Evolutionary conservation across 306 rosid species (phyloP), one percentile per base, ranked within the genome.

Genomic region (Cyamopsis tetragonoloba): DNA sequence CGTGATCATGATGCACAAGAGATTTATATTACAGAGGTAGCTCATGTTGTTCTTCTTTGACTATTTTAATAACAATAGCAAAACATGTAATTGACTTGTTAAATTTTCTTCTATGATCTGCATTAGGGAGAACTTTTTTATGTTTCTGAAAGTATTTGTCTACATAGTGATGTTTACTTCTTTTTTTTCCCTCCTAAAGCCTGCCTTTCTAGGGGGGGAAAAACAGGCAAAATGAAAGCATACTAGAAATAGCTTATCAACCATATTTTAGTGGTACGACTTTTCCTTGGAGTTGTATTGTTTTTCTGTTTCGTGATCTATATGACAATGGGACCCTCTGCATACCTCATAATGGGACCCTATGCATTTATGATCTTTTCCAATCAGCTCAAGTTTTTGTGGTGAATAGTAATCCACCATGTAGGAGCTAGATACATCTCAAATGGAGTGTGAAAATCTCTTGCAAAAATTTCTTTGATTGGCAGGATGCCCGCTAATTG

Each of bases 21-120:
- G 84, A 87, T 92, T 64, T 89, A 82, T 73, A 73, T 92, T 54
- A 92, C 98, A 9, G 84, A 88, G 96, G 98, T 92, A 83, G 78
- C 14, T 62, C 48, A 51, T 15, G 4, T 43, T 54, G 26, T 77
- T 62, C 26, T 74, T 22, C 66, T 78, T 35, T 73, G 37, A 23
- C 26, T 34, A 64, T 66, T 66, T 66, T 9, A 32, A 5, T 41
- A 26, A 6, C 44, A 74, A 15, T 63, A 55, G 68, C 5, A 46
- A 68, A 62, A 20, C 70, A 56, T 76, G 61, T 53, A 19, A 38
- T 41, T 71, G 59, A 12, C 61, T 56, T 37, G 42, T 31, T 41
- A 8, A 31, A 42, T 72, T 65, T 37, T 37, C 37, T 69, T 62
- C 46, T 74, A 38, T 62, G 47, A 47, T 69, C 46, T 54, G 38